Evolutionary conservation across 2,329 filamentous ascomycete species (phyloP), one percentile per base, ranked within the genome.

Genomic region (Pyricularia pennisetigena): DNA sequence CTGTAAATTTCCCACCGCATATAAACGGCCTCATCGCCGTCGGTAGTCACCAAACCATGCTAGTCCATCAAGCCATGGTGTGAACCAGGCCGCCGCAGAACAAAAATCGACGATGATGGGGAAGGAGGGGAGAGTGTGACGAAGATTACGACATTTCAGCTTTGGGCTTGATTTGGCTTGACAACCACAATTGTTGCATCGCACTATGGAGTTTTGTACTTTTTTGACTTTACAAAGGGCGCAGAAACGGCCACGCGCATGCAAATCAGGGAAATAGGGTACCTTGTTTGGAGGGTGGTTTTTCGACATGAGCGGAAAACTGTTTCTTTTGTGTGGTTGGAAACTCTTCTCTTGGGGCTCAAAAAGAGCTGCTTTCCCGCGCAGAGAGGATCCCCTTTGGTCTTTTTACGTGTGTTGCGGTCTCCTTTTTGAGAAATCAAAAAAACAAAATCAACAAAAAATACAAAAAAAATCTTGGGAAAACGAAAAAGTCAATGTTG

Each of bases 1-100:
- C 82, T 87, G 80, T 88, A 87, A 85, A 83, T 81, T 77, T 69
- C 73, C 69, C 10, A 54, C 64, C 20, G 20, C 49, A 2, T 24
- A 6, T 61, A 61, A 26, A 14, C 57, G 57, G n/a, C 12, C 24
- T 61, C 23, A 4, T 26, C 57, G 57, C 57, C 23, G n/a, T 61
- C n/a, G n/a, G 3, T n/a, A 4, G 6, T 12, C 2, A 14, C 32
- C 57, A 61, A 54, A 26, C 3, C 41, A 49, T n/a, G 41, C 41
- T 49, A 20, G 41, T n/a, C 26, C 20, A 41, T 10, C 2, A n/a
- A 8, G 16, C 41, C 41, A 54, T n/a, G n/a, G 10, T 12, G 16
- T 54, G 41, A 54, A 54, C 41, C 9, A 32, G 30, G 5, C n/a
- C n/a, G n/a, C n/a, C n/a, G n/a, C n/a, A n/a, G n/a, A n/a, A n/a